Conservation (phyloP, 2,329 filamentous ascomycete species). For the Sclerotiophoma versabilis region DNA sequence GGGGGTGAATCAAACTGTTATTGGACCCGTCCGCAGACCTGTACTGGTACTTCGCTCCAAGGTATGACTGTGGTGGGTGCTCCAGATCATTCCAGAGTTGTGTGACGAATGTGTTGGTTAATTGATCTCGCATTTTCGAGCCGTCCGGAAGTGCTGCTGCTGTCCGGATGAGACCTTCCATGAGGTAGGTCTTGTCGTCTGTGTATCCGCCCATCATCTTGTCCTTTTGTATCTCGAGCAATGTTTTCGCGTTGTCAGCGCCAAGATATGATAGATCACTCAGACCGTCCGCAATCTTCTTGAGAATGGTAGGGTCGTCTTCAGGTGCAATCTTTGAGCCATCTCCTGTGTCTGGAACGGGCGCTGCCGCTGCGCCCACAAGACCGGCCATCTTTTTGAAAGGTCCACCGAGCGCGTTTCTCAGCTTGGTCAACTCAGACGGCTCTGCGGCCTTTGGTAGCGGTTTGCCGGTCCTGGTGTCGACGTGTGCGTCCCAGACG, state of each 20-base stretch:
- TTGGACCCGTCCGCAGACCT: conserved; percentile 59
- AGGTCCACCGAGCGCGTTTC: conserved; percentile 36
- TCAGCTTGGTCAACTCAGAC: conserved; percentile 44
- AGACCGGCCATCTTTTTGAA: conserved; percentile 40
- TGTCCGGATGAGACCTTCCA: conserved; percentile 64
- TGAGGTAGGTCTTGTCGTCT: conserved; percentile 68
- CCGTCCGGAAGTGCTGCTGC: conserved; percentile 53
- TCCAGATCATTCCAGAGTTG: conserved; percentile 58
- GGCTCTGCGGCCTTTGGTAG: conserved; percentile 40
- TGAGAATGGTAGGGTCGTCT: conserved; percentile 40
- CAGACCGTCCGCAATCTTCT: conserved; percentile 44
- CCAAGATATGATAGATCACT: conserved; percentile 44
- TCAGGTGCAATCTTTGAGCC: conserved; percentile 49
- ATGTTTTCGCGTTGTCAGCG: conserved; percentile 46
- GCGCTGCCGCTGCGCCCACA: conserved; percentile 37
- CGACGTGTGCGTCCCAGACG: conserved; percentile 39
- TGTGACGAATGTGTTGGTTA: conserved; percentile 55
- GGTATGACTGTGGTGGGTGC: conserved; percentile 56
- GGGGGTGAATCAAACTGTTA: conserved; percentile 67
- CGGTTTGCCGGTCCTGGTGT: conserved; percentile 38
- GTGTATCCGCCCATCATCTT: conserved; percentile 59
- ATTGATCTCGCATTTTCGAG: conserved; percentile 46
- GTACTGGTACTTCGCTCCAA: conserved; percentile 55
- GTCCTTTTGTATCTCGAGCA: conserved; percentile 47
- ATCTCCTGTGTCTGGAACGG: conserved; percentile 53